phyloP scores from a whole-genome alignment of 345 rosid species.

The Acer campestre region DNA sequence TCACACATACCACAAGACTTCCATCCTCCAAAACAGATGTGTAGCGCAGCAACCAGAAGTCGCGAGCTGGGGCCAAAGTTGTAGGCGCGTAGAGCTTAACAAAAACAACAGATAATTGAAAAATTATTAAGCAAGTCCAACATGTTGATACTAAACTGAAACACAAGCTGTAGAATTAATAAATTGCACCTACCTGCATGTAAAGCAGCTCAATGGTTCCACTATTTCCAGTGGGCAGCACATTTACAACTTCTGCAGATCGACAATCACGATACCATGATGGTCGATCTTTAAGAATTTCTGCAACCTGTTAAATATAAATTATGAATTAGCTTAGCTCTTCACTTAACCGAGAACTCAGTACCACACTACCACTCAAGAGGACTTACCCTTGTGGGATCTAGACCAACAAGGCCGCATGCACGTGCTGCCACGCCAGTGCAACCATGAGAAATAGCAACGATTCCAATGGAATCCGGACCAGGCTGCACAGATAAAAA shows the following conservation, averaged over 20 bases:
- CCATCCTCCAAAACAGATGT: conserved; percentile 96
- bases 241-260: conserved; percentile 81
- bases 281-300: conserved; percentile 95
- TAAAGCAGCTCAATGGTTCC: conserved; percentile 97
- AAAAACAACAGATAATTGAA: not conserved
- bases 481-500: conserved; percentile 73
- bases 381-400: conserved; percentile 85
- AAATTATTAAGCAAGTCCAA: not conserved
- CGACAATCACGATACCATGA: conserved; percentile 95
- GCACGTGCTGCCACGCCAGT: conserved; percentile 98
- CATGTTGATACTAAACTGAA: not conserved
- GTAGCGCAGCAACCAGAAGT: conserved; percentile 97
- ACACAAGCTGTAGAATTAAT: not conserved
- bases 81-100: conserved; percentile 94
- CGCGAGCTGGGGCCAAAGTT: conserved; percentile 96
- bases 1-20: conserved; percentile 81
- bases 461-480: conserved; percentile 99
- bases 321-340: not conserved
- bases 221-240: conserved; percentile 86
- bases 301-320: conserved; percentile 64
- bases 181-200: conserved; percentile 66
- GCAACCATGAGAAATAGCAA: conserved; percentile 99
- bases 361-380: not conserved
- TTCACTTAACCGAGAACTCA: not conserved
- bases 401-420: conserved; percentile 97